A percentile compares a stretch with the other conserved stretches of the same genome.
These are phyloP conservation scores for Talaromyces ruber DNA, from an alignment of 495 filamentous ascomycete species.

Conservation along the genomic window DNA sequence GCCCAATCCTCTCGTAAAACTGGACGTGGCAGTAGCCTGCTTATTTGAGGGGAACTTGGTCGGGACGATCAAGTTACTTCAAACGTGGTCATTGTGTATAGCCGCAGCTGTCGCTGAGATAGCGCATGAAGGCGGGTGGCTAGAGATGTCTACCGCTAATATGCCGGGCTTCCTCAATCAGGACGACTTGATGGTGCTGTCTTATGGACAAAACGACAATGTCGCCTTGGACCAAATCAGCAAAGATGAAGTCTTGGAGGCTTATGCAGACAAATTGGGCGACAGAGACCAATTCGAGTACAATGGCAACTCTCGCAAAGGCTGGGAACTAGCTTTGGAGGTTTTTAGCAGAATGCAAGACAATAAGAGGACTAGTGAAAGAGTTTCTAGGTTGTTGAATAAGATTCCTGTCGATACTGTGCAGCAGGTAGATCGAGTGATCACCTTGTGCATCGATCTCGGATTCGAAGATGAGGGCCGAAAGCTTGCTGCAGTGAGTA, in stretches of 20 bases:
- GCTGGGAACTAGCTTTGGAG: slow-evolving; percentile 81
- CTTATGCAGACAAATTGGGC: slow-evolving; percentile 54
- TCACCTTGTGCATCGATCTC: slow-evolving; percentile 58
- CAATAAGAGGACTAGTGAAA: slow-evolving; percentile 50
- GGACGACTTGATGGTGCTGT: slow-evolving; percentile 55
- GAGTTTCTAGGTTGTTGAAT: slow-evolving; percentile 56
- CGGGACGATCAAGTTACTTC: slow-evolving; percentile 62
- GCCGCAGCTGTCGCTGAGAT: slow-evolving; percentile 73
- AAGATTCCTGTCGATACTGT: slow-evolving; percentile 55
- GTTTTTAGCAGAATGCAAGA: slow-evolving; percentile 69
- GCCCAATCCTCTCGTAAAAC: slow-evolving; percentile 59
- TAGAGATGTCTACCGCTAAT: slow-evolving; percentile 27
- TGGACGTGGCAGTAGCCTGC: slow-evolving; percentile 73
- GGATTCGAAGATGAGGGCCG: slow-evolving; percentile 63
- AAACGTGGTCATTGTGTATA: slow-evolving; percentile 68
- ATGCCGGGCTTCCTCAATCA: slow-evolving; percentile 40
- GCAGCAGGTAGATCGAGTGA: slow-evolving; percentile 64
- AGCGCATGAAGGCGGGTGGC: slow-evolving; percentile 66
- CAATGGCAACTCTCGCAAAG: slow-evolving; percentile 43
- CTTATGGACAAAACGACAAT: slow-evolving; percentile 33
- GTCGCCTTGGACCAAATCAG: slow-evolving; percentile 14
- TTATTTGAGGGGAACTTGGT: slow-evolving; percentile 70
- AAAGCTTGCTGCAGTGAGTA: slow-evolving; percentile 65
- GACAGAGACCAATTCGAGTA: slow-evolving; percentile 32
- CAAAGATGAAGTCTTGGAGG: slow-evolving; percentile 64